Evolutionary conservation across 2,329 filamentous ascomycete species (phyloP).

Genomic region (Xylariales sp.): DNA sequence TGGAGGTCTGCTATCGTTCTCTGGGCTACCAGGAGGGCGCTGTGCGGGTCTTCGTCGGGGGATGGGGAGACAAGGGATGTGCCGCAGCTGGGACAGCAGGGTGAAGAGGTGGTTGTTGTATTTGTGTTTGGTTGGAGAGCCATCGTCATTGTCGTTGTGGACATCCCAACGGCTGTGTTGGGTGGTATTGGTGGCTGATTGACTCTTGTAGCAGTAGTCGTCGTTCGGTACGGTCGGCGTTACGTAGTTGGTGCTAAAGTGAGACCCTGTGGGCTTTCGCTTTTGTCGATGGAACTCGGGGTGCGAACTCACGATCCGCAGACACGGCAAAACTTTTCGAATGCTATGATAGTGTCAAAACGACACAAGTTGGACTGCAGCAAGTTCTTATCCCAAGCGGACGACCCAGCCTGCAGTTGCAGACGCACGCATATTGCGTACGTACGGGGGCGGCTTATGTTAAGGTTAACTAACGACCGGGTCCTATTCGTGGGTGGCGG

Average conservation of each 20-base stretch:
- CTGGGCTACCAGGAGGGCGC: constrained; percentile 49
- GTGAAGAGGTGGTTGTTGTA: constrained; percentile 17
- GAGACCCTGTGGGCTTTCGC: background rate
- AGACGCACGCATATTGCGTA: background rate
- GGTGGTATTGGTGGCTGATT: background rate
- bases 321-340: no score
- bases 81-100: constrained; percentile 50
- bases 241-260: no score
- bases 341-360: no score
- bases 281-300: background rate
- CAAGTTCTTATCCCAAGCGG: no score
- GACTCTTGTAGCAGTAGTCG: background rate
- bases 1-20: constrained; percentile 64
- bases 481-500: background rate
- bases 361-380: no score
- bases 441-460: background rate
- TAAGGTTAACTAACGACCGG: no score
- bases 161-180: background rate
- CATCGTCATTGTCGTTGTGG: constrained; percentile 21
- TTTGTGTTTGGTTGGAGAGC: constrained; percentile 17
- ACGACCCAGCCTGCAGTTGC: no score
- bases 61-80: constrained; percentile 29
- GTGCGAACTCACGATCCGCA: no score
- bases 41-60: constrained; percentile 29
- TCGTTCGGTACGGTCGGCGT: background rate